Conservation (phyloP, 192 early-diverging fungal genomes). For the Coemansia aciculifera region DNA sequence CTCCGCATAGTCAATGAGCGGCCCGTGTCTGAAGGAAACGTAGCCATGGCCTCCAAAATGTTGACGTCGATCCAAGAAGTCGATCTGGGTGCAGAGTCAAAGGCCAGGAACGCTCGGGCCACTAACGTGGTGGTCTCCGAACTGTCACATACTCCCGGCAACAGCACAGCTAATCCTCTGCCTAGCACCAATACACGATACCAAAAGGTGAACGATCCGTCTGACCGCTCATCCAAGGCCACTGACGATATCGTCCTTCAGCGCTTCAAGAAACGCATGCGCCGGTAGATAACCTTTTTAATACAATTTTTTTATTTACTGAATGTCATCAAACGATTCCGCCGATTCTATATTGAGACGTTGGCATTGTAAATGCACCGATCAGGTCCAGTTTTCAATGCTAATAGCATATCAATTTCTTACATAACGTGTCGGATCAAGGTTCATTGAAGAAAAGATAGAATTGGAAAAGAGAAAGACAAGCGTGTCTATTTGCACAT, state of each 20-base stretch:
- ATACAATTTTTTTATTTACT: too few relatives aligned
- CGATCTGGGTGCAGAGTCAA: slow-evolving; percentile 79
- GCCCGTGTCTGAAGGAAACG: slow-evolving; percentile 80
- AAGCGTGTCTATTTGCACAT: slow-evolving; percentile 7
- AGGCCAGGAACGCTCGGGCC: slow-evolving; percentile 69
- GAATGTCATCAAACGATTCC: too few relatives aligned
- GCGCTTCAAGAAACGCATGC: slow-evolving; percentile 81
- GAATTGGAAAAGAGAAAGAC: background rate
- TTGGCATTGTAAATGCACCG: too few relatives aligned
- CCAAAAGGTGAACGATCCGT: slow-evolving; percentile 25
- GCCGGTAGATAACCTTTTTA: slow-evolving; percentile 52
- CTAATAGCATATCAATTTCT: background rate
- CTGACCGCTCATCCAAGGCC: slow-evolving; percentile 69
- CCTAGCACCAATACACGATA: slow-evolving; percentile 26
- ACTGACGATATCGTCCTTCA: slow-evolving; percentile 83
- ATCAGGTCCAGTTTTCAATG: too few relatives aligned
- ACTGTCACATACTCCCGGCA: slow-evolving; percentile 6
- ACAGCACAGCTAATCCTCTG: slow-evolving; percentile 13
- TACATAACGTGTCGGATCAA: background rate
- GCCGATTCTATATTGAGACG: background rate
- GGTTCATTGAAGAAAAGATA: background rate
- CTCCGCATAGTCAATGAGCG: slow-evolving; percentile 58
- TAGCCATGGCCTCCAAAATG: slow-evolving; percentile 83
- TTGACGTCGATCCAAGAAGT: slow-evolving; percentile 90
- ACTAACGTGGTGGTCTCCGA: slow-evolving; percentile 61